Evolutionary conservation across 768 basidiomycete species (phyloP), one percentile per base, ranked within the genome.

Genomic region (Calocera cornea): DNA sequence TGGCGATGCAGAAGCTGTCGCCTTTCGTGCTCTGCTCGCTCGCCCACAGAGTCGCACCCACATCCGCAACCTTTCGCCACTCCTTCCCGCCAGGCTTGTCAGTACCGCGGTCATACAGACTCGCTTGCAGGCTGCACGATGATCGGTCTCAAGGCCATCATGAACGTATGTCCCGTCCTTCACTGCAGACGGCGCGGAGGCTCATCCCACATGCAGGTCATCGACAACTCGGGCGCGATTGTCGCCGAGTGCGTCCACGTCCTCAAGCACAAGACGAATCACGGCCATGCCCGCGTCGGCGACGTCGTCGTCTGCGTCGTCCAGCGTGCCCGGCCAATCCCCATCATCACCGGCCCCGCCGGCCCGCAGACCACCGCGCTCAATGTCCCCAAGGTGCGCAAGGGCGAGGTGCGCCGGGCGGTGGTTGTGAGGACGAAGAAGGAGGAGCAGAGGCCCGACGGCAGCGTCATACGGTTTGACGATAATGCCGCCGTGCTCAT

Each of bases 221-320:
- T 98, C 76, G 95, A 98, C 81, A 98, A 98, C 78, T 94, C 95
- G 5, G 95, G 95, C 34, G 95, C 92, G 7, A 82, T 97, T 70
- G 80, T 95, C 69, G 87, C 94, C 44, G 95, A 97, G 81, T 97
- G 94, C 74, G 92, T 98, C 75, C 97, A 97, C 77, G 86, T 98
- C 33, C 82, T 97, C 68, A 97, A 97, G 78, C 87, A 91, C 75
- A 98, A 97, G 77, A 91, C 93, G 72, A 95, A 91, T 76, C 90
- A 93, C 72, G 95, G 95, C 49, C 91, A 90, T 85, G 95, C 93
- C 36, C 82, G 85, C 34, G 90, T 93, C 17, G 95, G 95, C 54
- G 95, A 97, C 78, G 93, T 95, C 76, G 92, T 97, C 69, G 93
- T 95, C 71, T 93, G 92, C 67, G 93, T 98, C 67, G 87, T 98